A percentile compares a stretch with the other conserved stretches of the same genome.
phyloP scores from a whole-genome alignment of 192 early-diverging fungal species.

The Coemansia sp. region DNA sequence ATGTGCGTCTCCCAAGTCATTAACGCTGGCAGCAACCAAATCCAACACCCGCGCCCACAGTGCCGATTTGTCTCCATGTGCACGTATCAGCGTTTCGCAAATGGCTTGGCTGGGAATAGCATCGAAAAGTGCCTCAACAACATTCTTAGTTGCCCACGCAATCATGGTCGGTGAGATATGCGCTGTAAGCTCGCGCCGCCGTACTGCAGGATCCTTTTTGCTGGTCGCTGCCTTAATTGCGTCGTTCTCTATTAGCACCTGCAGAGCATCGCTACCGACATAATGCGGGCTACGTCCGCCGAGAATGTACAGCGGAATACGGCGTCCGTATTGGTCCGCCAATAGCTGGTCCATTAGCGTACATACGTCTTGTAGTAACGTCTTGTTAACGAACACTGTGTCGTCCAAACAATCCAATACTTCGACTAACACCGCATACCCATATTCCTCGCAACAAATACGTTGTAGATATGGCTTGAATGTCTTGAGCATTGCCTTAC shows the following conservation, averaged over 20 bases:
- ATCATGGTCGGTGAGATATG: conserved; percentile 63
- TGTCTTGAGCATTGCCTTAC: conserved; percentile 84
- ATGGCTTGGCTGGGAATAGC: conserved; percentile 70
- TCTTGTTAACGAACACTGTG: conserved; percentile 80
- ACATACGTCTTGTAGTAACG: conserved; percentile 63
- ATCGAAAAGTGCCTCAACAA: conserved; percentile 61
- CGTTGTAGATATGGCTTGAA: conserved; percentile 78
- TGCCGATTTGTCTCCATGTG: conserved; percentile 38
- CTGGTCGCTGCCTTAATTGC: conserved; percentile 68
- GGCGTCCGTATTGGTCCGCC: conserved; percentile 73
- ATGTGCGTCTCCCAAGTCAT: conserved; percentile 9
- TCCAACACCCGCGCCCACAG: conserved; percentile 35
- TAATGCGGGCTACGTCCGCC: conserved; percentile 73
- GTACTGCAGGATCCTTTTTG: conserved; percentile 79
- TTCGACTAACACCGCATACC: conserved; percentile 78
- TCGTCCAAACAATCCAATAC: conserved; percentile 90
- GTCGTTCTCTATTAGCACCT: conserved; percentile 70
- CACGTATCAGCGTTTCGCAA: conserved; percentile 67
- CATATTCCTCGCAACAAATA: conserved; percentile 87
- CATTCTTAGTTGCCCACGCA: conserved; percentile 55
- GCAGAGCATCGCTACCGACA: conserved; percentile 67
- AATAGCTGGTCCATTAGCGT: conserved; percentile 55
- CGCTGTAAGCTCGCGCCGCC: conserved; percentile 68
- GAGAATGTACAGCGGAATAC: conserved; percentile 79
- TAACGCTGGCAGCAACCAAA: conserved; percentile 16